Conservation (phyloP, 2,329 filamentous ascomycete species). For the Hypoxylon sp. region DNA sequence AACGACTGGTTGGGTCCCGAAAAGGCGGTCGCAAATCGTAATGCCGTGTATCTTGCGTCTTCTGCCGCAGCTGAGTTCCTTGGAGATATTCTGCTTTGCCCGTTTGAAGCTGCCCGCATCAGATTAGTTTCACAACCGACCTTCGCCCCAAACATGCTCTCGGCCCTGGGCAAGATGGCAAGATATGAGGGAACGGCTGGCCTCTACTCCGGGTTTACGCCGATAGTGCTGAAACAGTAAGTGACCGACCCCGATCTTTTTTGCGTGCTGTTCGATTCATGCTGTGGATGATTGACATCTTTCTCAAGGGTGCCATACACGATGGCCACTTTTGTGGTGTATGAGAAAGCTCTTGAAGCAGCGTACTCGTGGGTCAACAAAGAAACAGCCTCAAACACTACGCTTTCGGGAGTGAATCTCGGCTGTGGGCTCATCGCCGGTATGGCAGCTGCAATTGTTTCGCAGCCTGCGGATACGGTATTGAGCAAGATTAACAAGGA, state of each 20-base stretch:
- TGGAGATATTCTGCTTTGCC: slow-evolving; percentile 49
- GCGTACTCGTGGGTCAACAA: slow-evolving; percentile 46
- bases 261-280: background rate
- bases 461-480: slow-evolving; percentile 51
- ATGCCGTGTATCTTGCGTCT: slow-evolving; percentile 48
- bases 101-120: slow-evolving; percentile 50
- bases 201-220: slow-evolving; percentile 49
- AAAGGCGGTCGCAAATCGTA: slow-evolving; percentile 45
- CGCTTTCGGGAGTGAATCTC: slow-evolving; percentile 47
- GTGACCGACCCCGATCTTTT: slow-evolving; percentile 5
- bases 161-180: slow-evolving; percentile 45
- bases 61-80: slow-evolving; percentile 49
- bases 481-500: slow-evolving; percentile 51
- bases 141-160: slow-evolving; percentile 44
- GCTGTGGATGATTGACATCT: slow-evolving; percentile 15
- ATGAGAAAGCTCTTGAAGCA: slow-evolving; percentile 48
- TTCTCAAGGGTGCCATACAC: slow-evolving; percentile 50
- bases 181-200: slow-evolving; percentile 47
- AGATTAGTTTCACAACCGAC: slow-evolving; percentile 48
- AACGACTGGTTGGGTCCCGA: slow-evolving; percentile 48
- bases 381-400: slow-evolving; percentile 40
- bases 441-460: slow-evolving; percentile 50
- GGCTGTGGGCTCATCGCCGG: slow-evolving; percentile 49
- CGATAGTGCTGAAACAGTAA: slow-evolving; percentile 51
- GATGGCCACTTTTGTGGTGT: slow-evolving; percentile 49